These are phyloP conservation scores for Annulohypoxylon moriforme DNA, from an alignment of 495 filamentous ascomycete genomes.

Conservation along the genomic window DNA sequence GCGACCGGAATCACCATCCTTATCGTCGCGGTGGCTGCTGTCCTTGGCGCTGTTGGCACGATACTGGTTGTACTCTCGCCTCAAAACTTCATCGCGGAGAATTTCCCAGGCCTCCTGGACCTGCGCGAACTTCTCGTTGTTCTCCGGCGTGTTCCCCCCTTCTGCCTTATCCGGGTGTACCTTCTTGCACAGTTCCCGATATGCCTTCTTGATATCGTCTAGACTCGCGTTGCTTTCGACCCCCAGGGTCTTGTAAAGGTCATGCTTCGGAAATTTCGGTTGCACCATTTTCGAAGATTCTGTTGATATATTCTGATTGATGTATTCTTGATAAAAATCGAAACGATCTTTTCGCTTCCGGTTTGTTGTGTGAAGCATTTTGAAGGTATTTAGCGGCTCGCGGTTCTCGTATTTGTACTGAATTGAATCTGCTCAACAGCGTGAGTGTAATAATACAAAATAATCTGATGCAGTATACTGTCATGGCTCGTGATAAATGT, in stretches of 20 bases:
- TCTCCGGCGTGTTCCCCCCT: constrained; percentile 31
- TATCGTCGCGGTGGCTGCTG: neutral
- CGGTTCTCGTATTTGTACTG: neutral
- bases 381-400: neutral
- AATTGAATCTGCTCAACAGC: neutral
- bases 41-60: constrained; percentile 12
- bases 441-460: neutral
- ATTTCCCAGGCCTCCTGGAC: constrained; percentile 37
- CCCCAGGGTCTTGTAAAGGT: constrained; percentile 34
- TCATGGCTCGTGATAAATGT: constrained; percentile 3
- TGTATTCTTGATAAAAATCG: neutral
- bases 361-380: constrained; percentile 1
- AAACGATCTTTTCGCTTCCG: neutral
- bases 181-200: constrained; percentile 22
- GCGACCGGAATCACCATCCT: neutral
- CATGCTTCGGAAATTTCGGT: constrained; percentile 23
- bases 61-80: constrained; percentile 28
- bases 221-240: constrained; percentile 21
- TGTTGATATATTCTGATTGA: neutral
- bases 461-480: neutral
- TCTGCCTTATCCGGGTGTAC: constrained; percentile 37
- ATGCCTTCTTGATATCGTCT: constrained; percentile 39
- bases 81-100: constrained; percentile 22
- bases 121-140: constrained; percentile 19
- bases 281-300: constrained; percentile 17